phyloP scores from a whole-genome alignment of 352 stramenopile genomes.

The Blastocystis sp. region DNA sequence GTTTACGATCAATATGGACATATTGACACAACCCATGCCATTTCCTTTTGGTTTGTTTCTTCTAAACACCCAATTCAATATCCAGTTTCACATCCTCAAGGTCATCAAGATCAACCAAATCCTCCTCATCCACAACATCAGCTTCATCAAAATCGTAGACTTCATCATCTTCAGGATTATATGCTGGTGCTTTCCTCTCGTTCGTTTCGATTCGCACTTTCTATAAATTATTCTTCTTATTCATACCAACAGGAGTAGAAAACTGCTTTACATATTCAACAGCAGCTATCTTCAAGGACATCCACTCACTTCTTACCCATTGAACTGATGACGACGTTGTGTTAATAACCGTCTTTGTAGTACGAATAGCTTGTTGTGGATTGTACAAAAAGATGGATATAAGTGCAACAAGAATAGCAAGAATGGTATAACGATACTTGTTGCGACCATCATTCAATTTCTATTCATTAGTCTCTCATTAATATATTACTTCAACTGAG shows the following conservation, averaged over 20 bases:
- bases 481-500: slow-evolving; percentile 4
- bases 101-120: slow-evolving; percentile 47
- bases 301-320: slow-evolving; percentile 30
- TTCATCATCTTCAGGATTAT: slow-evolving; percentile 39
- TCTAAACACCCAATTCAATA: slow-evolving; percentile 52
- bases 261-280: slow-evolving; percentile 27
- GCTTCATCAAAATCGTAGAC: slow-evolving; percentile 42
- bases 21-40: background rate
- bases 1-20: background rate
- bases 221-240: background rate
- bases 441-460: slow-evolving; percentile 47
- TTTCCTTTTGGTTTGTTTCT: slow-evolving; percentile 7
- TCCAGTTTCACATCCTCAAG: slow-evolving; percentile 46
- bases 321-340: background rate
- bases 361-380: background rate
- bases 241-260: background rate
- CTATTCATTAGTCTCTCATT: background rate
- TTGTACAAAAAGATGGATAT: slow-evolving; percentile 5
- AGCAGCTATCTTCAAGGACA: slow-evolving; percentile 24
- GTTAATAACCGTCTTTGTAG: background rate
- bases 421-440: background rate
- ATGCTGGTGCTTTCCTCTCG: background rate
- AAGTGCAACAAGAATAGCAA: slow-evolving; percentile 3
- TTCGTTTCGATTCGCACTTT: background rate
- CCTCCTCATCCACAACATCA: slow-evolving; percentile 20